Percentiles rank a stretch among this genome's conserved stretches.
Evolutionary conservation across 306 rosid genomes (phyloP).

Genomic region (Fragaria nilgerrensis): DNA sequence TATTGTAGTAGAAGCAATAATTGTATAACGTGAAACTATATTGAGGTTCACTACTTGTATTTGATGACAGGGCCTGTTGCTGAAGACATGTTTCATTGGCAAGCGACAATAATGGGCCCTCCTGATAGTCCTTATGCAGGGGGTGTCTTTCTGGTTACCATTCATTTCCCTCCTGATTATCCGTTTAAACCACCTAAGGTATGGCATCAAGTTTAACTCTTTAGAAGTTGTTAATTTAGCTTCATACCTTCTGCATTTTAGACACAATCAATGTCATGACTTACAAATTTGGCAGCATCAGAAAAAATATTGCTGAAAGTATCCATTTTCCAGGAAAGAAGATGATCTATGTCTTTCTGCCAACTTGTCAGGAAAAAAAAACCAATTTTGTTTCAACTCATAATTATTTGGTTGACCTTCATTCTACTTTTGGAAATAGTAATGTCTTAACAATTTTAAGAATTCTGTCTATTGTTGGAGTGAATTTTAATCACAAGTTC

Average conservation of each 20-base stretch:
- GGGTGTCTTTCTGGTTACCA: slow-evolving; percentile 72
- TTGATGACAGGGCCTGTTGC: slow-evolving; percentile 69
- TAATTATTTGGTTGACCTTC: neutral
- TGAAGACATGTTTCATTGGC: slow-evolving; percentile 92
- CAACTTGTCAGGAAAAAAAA: neutral
- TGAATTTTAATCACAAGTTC: slow-evolving; percentile 1
- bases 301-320: neutral
- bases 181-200: slow-evolving; percentile 90
- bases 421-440: neutral
- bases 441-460: neutral
- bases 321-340: neutral
- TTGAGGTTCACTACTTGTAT: slow-evolving; percentile 2
- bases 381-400: neutral
- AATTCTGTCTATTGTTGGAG: neutral
- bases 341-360: neutral
- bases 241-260: neutral
- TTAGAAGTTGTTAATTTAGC: neutral
- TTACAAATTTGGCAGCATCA: neutral
- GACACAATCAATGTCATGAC: neutral
- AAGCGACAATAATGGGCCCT: slow-evolving; percentile 89
- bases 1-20: neutral
- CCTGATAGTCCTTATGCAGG: slow-evolving; percentile 87
- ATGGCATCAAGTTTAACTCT: neutral
- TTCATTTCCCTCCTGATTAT: slow-evolving; percentile 90
- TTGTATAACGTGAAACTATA: slow-evolving; percentile 9